A percentile compares a stretch with the other conserved stretches of the same genome.
Evolutionary conservation across 164 flowering plant species (phyloP).

Genomic region (Magnolia sinica): DNA sequence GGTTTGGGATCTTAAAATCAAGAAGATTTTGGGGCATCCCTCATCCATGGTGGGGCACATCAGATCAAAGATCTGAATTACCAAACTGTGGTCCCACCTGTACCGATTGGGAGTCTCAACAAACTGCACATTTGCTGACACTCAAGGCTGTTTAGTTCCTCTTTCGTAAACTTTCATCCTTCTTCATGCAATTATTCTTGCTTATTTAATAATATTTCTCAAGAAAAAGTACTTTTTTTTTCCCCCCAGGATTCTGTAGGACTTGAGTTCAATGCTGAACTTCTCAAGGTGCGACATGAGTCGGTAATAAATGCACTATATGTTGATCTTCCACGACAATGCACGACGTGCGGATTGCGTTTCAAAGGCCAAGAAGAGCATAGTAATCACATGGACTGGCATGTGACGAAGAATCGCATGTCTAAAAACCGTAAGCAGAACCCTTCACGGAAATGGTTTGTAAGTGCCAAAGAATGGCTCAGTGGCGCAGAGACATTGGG

Average conservation of each 20-base stretch:
- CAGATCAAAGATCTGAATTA: too few species aligned
- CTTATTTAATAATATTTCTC: conserved; percentile 7
- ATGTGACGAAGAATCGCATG: conserved; percentile 82
- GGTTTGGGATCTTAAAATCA: too few species aligned
- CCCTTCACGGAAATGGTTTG: conserved; percentile 95
- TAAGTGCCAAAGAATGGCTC: conserved; percentile 77
- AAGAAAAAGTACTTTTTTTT: not conserved
- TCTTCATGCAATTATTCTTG: not conserved
- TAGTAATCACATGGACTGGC: conserved; percentile 98
- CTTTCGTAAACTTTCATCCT: not conserved
- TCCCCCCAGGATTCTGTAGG: conserved; percentile 75
- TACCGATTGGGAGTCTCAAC: not conserved
- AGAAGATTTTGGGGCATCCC: too few species aligned
- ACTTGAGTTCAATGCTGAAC: conserved; percentile 69
- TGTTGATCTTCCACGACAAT: conserved; percentile 85
- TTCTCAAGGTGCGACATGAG: conserved; percentile 74
- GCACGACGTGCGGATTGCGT: conserved; percentile 88
- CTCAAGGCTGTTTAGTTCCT: not conserved
- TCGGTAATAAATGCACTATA: conserved; percentile 72
- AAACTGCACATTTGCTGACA: not conserved
- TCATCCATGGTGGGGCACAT: too few species aligned
- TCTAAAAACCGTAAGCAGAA: conserved; percentile 79
- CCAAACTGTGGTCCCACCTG: not conserved
- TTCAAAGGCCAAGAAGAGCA: conserved; percentile 88
- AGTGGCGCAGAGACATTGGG: conserved; percentile 88